Conservation (phyloP, 2,329 filamentous ascomycete genomes). For the Neopestalotiopsis clavispora region DNA sequence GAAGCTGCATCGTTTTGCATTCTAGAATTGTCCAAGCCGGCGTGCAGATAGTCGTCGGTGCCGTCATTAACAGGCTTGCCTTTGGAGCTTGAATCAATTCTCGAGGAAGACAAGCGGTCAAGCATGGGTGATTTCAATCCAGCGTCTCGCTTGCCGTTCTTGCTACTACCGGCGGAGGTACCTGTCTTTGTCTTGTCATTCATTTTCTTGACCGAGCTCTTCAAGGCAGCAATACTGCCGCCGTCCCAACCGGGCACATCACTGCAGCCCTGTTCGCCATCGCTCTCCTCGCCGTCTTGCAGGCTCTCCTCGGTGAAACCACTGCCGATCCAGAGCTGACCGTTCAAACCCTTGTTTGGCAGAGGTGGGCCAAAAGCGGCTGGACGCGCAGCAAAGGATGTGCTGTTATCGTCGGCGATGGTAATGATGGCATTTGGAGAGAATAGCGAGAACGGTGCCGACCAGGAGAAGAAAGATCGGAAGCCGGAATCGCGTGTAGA, state of each 20-base stretch:
- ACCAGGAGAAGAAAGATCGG: slow-evolving; percentile 70
- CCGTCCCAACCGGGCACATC: slow-evolving; percentile 90
- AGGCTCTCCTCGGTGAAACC: slow-evolving; percentile 84
- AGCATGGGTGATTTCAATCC: slow-evolving; percentile 34
- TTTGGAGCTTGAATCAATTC: slow-evolving; percentile 34
- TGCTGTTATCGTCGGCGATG: slow-evolving; percentile 96
- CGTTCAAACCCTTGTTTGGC: slow-evolving; percentile 77
- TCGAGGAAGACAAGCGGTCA: slow-evolving; percentile 31
- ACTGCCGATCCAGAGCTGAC: slow-evolving; percentile 90
- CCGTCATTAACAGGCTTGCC: slow-evolving; percentile 65
- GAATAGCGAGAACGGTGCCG: slow-evolving; percentile 83
- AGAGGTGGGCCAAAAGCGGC: slow-evolving; percentile 89
- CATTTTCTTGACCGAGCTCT: slow-evolving; percentile 45
- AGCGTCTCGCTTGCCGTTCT: slow-evolving; percentile 41
- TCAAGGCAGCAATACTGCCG: slow-evolving; percentile 51
- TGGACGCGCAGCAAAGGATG: slow-evolving; percentile 90
- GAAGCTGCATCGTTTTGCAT: slow-evolving; percentile 40
- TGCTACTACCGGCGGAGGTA: slow-evolving; percentile 34
- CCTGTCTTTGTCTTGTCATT: slow-evolving; percentile 33
- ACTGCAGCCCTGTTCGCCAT: slow-evolving; percentile 91
- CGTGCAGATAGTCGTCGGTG: slow-evolving; percentile 83
- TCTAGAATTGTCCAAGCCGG: slow-evolving; percentile 41
- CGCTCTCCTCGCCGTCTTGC: slow-evolving; percentile 64
- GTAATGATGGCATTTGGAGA: slow-evolving; percentile 95
- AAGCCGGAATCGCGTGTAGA: slow-evolving; percentile 49